A percentile compares a stretch with the other conserved stretches of the same genome.
Evolutionary conservation across 495 filamentous ascomycete genomes (phyloP).

Genomic region (Talaromyces liani): DNA sequence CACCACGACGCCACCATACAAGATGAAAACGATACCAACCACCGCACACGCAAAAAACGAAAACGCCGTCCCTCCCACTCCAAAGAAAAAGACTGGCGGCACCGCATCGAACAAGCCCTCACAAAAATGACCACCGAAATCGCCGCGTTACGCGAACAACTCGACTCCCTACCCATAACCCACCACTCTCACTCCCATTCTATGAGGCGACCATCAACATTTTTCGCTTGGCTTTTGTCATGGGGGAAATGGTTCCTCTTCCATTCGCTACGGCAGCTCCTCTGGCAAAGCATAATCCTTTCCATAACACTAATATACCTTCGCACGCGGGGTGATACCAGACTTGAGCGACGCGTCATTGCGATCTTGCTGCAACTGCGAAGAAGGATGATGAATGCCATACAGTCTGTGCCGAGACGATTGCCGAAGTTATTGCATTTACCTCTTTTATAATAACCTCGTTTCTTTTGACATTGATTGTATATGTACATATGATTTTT

Average conservation of each 20-base stretch:
- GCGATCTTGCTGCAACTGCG: slow-evolving; percentile 54
- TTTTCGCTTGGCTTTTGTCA: slow-evolving; percentile 37
- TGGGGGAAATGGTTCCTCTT: slow-evolving; percentile 70
- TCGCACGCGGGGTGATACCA: slow-evolving; percentile 64
- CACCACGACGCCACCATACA: not conserved
- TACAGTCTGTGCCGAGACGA: slow-evolving; percentile 15
- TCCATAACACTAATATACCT: slow-evolving; percentile 70
- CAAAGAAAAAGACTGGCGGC: slow-evolving; percentile 55
- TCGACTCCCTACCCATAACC: slow-evolving; percentile 49
- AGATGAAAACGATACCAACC: slow-evolving; percentile 12
- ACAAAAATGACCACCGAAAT: slow-evolving; percentile 89
- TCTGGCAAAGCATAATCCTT: slow-evolving; percentile 63
- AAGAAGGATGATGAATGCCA: slow-evolving; percentile 48
- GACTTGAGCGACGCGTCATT: slow-evolving; percentile 69
- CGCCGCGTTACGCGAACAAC: slow-evolving; percentile 86
- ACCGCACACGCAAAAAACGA: not conserved
- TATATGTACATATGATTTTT: not conserved
- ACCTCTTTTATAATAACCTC: not conserved
- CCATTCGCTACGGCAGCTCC: slow-evolving; percentile 62
- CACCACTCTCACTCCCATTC: slow-evolving; percentile 6
- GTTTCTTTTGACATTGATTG: not conserved
- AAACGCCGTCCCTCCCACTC: slow-evolving; percentile 14
- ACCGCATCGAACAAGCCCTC: slow-evolving; percentile 77
- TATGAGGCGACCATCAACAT: not conserved
- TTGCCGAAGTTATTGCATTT: slow-evolving; percentile 16